Evolutionary conservation across 192 early-diverging fungal species (phyloP), one percentile per base, ranked within the genome.

Genomic region (Rhizophagus sp.): DNA sequence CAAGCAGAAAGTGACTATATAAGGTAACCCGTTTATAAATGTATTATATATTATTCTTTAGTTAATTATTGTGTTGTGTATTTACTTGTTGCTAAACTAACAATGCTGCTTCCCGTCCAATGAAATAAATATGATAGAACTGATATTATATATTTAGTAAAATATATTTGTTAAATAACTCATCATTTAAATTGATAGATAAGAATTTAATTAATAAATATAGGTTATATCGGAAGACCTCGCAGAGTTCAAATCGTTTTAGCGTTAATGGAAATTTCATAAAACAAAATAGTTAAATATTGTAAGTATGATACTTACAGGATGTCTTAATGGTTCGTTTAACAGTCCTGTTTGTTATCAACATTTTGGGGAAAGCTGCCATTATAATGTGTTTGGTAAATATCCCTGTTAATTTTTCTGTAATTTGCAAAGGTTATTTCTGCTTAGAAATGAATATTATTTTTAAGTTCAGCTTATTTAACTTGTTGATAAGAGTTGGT

Each of bases 1-100:
- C 39, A 41, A 41, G 80, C 49, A 62, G 79, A 90, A 71, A 83
- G 85, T 8, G 85, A 85, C 44, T 68, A 75, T 52, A 62, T 39
- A 80, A 52, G 79, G 75, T 50, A 74, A 75, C 44, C 47, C 68
- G 68, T 44, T 68, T 70, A 41, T 41, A 10, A 44, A 70, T n/a
- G 19, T n/a, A 9, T 41, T 17, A 70, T 39, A n/a, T 11, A 39
- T 70, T 22, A 19, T 70, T 70, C 10, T 70, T 70, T 70, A 22
- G 5, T 70, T 69, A 10, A 41, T 39, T n/a, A 70, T 22, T 10
- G 36, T 7, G n/a, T n/a, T 44, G n/a, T 44, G 19, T 39, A 44
- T 70, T 47, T n/a, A n/a, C 39, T 70, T 44, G 68, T 70, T 70
- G 68, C 68, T 33, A n/a, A 44, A 39, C 68, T 41, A 70, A 70